Evolutionary conservation across 441 rosid genomes (phyloP).

Genomic region (Pelargonium citronellum): DNA sequence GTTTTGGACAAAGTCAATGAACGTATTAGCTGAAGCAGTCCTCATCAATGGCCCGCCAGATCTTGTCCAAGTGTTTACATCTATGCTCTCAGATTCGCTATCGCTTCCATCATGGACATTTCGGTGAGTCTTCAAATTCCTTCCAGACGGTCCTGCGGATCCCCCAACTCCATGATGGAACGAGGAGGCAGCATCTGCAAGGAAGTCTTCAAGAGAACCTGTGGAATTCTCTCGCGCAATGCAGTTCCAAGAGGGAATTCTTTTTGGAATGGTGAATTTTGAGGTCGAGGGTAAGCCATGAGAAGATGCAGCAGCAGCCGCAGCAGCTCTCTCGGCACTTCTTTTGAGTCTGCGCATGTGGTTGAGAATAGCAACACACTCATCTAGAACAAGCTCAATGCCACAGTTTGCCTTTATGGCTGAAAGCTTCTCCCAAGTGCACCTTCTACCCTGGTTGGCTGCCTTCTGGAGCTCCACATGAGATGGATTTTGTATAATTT

Average conservation of each 20-base stretch:
- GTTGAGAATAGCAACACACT: constrained; percentile 77
- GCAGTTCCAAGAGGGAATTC: constrained; percentile 98
- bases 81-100: constrained; percentile 67
- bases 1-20: constrained; percentile 62
- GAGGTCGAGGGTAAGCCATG: constrained; percentile 41
- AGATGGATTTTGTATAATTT: constrained; percentile 79
- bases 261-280: constrained; percentile 70
- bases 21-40: constrained; percentile 75
- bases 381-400: constrained; percentile 91
- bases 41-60: constrained; percentile 98
- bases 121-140: constrained; percentile 37
- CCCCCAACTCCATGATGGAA: constrained; percentile 46
- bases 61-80: constrained; percentile 79
- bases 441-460: constrained; percentile 87
- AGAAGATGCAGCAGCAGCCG: constrained; percentile 75
- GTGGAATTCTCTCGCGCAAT: constrained; percentile 92
- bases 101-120: constrained; percentile 57
- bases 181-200: constrained; percentile 43
- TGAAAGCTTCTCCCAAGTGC: constrained; percentile 98
- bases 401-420: constrained; percentile 95
- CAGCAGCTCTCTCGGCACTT: constrained; percentile 88
- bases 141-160: constrained; percentile 31
- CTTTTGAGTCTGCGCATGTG: constrained; percentile 95
- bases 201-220: constrained; percentile 69
- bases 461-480: constrained; percentile 84